Conservation (phyloP, 352 stramenopile species). For the Pythium sukuiense region DNA sequence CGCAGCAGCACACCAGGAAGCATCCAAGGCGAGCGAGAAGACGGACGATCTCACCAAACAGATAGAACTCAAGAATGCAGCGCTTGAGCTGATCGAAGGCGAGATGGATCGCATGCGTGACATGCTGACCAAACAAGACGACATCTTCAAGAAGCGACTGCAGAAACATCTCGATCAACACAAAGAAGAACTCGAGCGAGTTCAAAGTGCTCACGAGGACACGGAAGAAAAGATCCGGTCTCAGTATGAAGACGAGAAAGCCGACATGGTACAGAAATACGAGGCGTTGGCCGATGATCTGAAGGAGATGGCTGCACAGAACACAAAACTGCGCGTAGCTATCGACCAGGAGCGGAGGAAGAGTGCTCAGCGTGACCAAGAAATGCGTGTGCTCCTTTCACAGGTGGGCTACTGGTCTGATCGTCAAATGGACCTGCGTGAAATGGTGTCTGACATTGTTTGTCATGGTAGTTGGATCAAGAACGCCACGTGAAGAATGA, state of each 20-base stretch:
- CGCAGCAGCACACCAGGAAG: slow-evolving; percentile 25
- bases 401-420: slow-evolving; percentile 33
- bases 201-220: slow-evolving; percentile 36
- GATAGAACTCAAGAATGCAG: slow-evolving; percentile 49
- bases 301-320: slow-evolving; percentile 47
- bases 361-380: slow-evolving; percentile 51
- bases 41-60: slow-evolving; percentile 32
- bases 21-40: slow-evolving; percentile 19
- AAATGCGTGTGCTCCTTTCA: slow-evolving; percentile 63
- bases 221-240: slow-evolving; percentile 33
- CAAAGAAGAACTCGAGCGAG: slow-evolving; percentile 41
- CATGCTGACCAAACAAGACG: slow-evolving; percentile 54
- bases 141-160: slow-evolving; percentile 50
- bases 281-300: slow-evolving; percentile 40
- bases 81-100: slow-evolving; percentile 63
- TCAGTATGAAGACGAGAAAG: slow-evolving; percentile 34
- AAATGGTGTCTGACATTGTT: background rate
- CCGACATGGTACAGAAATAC: slow-evolving; percentile 47
- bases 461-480: slow-evolving; percentile 48
- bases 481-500: slow-evolving; percentile 71
- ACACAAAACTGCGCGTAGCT: slow-evolving; percentile 42
- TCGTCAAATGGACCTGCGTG: too few relatives aligned
- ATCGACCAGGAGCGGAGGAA: slow-evolving; percentile 49
- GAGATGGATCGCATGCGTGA: slow-evolving; percentile 69
- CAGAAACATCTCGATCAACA: slow-evolving; percentile 51